Percentiles rank a stretch among this genome's conserved stretches.
These are phyloP conservation scores for Termitomyces eurrhizus DNA, from an alignment of 768 basidiomycete genomes.

Conservation along the genomic window DNA sequence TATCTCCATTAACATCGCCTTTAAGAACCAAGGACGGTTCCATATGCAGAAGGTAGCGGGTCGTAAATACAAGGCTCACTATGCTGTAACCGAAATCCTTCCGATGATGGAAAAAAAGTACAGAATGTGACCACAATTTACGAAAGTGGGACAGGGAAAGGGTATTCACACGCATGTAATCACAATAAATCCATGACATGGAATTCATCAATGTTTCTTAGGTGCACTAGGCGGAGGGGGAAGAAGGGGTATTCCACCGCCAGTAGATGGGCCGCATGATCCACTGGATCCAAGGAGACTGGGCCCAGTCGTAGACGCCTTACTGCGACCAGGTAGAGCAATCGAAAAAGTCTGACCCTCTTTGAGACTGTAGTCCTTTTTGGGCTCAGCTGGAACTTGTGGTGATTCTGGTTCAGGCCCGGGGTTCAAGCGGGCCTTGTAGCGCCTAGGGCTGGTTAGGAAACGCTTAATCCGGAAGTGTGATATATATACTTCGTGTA, in stretches of 20 bases:
- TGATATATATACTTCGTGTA: conserved; percentile 62
- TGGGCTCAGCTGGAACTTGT: conserved; percentile 70
- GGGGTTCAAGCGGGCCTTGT: conserved; percentile 59
- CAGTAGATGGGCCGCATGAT: conserved; percentile 22
- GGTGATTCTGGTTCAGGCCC: conserved; percentile 50
- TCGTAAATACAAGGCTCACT: too few species aligned
- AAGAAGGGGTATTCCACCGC: conserved; percentile 60
- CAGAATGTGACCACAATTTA: neutral
- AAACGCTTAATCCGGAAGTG: neutral
- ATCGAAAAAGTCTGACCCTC: conserved; percentile 95
- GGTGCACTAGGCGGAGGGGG: conserved; percentile 79
- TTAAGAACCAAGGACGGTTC: neutral
- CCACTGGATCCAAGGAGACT: conserved; percentile 35
- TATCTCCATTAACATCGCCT: neutral
- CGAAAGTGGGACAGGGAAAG: neutral
- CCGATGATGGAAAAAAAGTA: conserved; percentile 5
- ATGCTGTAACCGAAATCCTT: conserved; percentile 6
- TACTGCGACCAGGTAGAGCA: conserved; percentile 76
- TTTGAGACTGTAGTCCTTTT: conserved; percentile 92
- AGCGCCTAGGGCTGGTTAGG: conserved; percentile 42
- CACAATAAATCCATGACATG: neutral
- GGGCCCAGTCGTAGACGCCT: conserved; percentile 27
- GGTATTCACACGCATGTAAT: neutral
- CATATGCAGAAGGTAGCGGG: neutral
- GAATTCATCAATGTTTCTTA: conserved; percentile 33